A percentile compares a stretch with the other conserved stretches of the same genome.
phyloP scores from a whole-genome alignment of 1,284 basidiomycete genomes.

The Marasmius fiardii region DNA sequence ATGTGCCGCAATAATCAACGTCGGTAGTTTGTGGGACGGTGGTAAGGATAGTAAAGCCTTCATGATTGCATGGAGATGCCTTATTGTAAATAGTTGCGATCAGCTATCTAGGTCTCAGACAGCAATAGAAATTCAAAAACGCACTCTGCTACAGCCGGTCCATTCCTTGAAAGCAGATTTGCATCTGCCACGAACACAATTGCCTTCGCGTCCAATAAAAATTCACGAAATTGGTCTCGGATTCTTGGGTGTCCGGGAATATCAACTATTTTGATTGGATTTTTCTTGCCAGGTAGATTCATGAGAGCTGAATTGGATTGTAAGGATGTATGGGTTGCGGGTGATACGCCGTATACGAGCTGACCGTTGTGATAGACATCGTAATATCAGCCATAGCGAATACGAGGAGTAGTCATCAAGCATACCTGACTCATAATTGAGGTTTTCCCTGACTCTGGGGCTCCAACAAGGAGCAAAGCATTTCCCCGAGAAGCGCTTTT shows the following conservation, averaged over 20 bases:
- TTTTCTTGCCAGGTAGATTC: slow-evolving; percentile 35
- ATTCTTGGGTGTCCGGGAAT: slow-evolving; percentile 78
- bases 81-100: slow-evolving; percentile 23
- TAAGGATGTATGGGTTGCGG: slow-evolving; percentile 70
- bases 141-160: slow-evolving; percentile 71
- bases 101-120: background rate
- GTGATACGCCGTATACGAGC: slow-evolving; percentile 60
- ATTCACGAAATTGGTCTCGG: slow-evolving; percentile 64
- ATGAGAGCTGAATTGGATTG: slow-evolving; percentile 61
- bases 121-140: slow-evolving; percentile 26
- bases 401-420: slow-evolving; percentile 13
- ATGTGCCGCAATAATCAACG: slow-evolving; percentile 66
- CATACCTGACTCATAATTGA: slow-evolving; percentile 45
- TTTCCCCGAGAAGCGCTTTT: slow-evolving; percentile 49
- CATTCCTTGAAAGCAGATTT: slow-evolving; percentile 71
- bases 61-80: slow-evolving; percentile 69
- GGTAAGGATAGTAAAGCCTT: slow-evolving; percentile 69
- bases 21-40: slow-evolving; percentile 58
- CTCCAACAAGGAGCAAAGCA: slow-evolving; percentile 62
- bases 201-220: slow-evolving; percentile 56
- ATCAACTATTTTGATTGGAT: slow-evolving; percentile 57
- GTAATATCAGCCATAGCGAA: background rate
- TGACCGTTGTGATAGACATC: too few species aligned
- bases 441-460: slow-evolving; percentile 75
- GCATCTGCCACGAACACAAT: slow-evolving; percentile 76